These are phyloP conservation scores for Colletotrichum lupini DNA, from an alignment of 2,329 filamentous ascomycete genomes.

Conservation along the genomic window DNA sequence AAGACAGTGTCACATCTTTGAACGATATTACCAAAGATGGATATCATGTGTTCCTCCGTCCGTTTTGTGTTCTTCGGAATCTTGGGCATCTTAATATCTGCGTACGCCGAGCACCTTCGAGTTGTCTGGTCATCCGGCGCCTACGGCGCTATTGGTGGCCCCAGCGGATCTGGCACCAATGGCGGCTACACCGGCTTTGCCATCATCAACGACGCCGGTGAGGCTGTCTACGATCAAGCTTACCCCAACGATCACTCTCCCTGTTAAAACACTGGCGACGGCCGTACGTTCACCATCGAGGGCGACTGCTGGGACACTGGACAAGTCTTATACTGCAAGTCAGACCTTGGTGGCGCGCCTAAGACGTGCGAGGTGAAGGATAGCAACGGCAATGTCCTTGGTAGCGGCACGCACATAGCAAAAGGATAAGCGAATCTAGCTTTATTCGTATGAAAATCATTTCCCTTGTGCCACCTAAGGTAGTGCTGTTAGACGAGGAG, in stretches of 20 bases:
- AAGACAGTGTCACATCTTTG: background rate
- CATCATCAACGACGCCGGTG: constrained; percentile 14
- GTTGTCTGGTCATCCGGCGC: constrained; percentile 11
- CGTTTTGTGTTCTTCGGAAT: background rate
- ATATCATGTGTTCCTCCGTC: background rate
- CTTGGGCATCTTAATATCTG: background rate
- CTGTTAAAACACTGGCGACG: constrained; percentile 17
- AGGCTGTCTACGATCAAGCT: constrained; percentile 12
- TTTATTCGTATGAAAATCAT: no score
- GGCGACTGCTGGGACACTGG: constrained; percentile 14
- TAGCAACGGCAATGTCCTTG: background rate
- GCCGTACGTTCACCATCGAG: constrained; percentile 16
- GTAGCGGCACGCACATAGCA: constrained; percentile 2
- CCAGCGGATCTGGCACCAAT: background rate
- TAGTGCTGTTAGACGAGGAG: no score
- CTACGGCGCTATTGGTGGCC: background rate
- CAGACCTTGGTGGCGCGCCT: constrained; percentile 6
- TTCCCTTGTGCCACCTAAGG: no score
- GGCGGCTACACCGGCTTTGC: constrained; percentile 12
- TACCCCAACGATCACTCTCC: constrained; percentile 7
- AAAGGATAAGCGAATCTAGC: background rate
- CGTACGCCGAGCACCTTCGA: constrained; percentile 12
- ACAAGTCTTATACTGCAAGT: constrained; percentile 14
- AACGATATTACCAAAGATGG: background rate
- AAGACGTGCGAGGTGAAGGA: background rate